Evolutionary conservation across 208 protist genomes (phyloP).

Genomic region (Willaertia magna): DNA sequence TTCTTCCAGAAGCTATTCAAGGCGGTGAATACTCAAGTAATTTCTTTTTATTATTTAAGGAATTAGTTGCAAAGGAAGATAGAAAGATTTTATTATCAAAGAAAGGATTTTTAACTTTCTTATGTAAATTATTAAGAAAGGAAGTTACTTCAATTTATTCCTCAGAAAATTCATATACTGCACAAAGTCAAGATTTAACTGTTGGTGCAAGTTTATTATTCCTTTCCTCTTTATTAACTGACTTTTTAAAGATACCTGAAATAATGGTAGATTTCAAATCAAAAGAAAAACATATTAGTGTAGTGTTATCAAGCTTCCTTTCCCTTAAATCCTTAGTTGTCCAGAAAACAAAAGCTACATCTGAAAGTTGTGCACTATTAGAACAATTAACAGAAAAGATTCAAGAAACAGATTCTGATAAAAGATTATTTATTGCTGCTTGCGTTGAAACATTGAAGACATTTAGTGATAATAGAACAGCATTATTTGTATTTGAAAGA

Average conservation of each 20-base stretch:
- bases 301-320: background rate
- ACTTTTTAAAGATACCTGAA: background rate
- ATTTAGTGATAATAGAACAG: background rate
- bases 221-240: background rate
- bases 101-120: background rate
- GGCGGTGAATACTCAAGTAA: background rate
- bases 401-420: background rate
- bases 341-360: background rate
- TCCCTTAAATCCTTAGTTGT: background rate
- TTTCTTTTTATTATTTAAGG: background rate
- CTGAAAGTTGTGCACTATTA: background rate
- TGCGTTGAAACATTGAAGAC: background rate
- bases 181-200: background rate
- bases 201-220: background rate
- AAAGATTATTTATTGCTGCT: background rate
- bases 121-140: background rate
- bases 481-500: background rate
- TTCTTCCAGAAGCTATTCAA: background rate
- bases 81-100: background rate
- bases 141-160: background rate
- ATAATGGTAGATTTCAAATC: background rate
- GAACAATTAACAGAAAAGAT: background rate
- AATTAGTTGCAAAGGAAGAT: background rate
- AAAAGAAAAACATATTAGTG: background rate
- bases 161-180: background rate